Evolutionary conservation across 768 basidiomycete species (phyloP), one percentile per base, ranked within the genome.

Genomic region (Naganishia antarctica): DNA sequence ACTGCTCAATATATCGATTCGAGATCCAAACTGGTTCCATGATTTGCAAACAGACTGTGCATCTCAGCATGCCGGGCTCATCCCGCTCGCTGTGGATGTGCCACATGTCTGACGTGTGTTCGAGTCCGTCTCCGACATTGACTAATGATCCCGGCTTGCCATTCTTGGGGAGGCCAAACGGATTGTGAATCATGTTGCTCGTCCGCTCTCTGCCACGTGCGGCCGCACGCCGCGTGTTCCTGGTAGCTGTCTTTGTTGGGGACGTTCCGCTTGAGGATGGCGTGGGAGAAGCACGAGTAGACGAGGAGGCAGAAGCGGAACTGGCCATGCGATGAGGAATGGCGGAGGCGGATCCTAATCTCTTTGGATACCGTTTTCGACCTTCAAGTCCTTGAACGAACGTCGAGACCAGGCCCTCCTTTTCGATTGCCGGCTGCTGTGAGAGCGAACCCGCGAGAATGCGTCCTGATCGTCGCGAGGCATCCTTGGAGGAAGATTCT

Each of bases 11-110:
- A 16, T 57, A 57, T 57, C 34, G 32, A 57, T 40, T 40, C 34
- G 34, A 57, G n/a, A 57, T 37, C 53, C 53, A 57, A 4, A 57
- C 53, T 16, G 53, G 53, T 21, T 57, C 53, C 53, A 57, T 57
- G 34, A 57, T 18, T 15, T 32, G 31, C 37, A 57, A 40, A 23
- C 53, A 57, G 18, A 57, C 34, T 4, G 32, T 57, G 34, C 53
- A 57, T 9, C 53, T 34, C 3, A 57, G 4, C 1, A 34, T 57
- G 6, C 37, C 53, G 7, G 53, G 53, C 23, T 57, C 53, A 40
- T 57, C 53, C 34, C n/a, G 28, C 23, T 57, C 53, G 11, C 11
- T 25, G 11, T 49, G 18, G 11, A 12, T 21, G 9, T 57, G 6
- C 23, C 34, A 57, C 13, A 25, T 13, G 11, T 32, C 34, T 12